Conservation (phyloP, 306 rosid genomes). For the Heteromeles arbutifolia region DNA sequence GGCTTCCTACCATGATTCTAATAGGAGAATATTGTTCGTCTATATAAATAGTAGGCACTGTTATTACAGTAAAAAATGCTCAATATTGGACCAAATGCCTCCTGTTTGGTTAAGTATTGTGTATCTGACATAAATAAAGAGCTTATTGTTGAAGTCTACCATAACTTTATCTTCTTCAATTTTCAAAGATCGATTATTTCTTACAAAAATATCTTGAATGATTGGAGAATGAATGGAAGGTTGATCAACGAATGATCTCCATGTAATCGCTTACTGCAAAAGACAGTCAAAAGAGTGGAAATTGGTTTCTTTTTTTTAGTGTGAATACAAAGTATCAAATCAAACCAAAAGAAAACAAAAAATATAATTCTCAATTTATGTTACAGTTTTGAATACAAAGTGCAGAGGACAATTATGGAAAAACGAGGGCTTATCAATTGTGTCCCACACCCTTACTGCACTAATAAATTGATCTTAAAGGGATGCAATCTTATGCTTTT, state of each 20-base stretch:
- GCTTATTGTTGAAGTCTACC: too few relatives aligned
- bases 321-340: conserved; percentile 3
- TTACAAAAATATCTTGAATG: not conserved
- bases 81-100: too few relatives aligned
- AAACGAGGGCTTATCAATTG: not conserved
- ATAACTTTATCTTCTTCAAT: too few relatives aligned
- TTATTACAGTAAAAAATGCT: too few relatives aligned
- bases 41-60: too few relatives aligned
- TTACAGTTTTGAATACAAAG: not conserved
- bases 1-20: too few relatives aligned
- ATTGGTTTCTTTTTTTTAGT: not conserved
- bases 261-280: not conserved
- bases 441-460: not conserved
- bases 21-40: too few relatives aligned
- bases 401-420: conserved; percentile 1
- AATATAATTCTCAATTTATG: not conserved
- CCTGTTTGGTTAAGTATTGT: too few relatives aligned
- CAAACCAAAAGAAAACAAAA: not conserved
- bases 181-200: too few relatives aligned
- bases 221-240: not conserved
- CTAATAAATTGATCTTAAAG: not conserved
- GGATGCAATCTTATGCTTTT: not conserved
- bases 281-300: conserved; percentile 1
- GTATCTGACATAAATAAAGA: too few relatives aligned
- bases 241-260: not conserved